Evolutionary conservation across 495 filamentous ascomycete genomes (phyloP).

Genomic region (Podospora fimiseda): DNA sequence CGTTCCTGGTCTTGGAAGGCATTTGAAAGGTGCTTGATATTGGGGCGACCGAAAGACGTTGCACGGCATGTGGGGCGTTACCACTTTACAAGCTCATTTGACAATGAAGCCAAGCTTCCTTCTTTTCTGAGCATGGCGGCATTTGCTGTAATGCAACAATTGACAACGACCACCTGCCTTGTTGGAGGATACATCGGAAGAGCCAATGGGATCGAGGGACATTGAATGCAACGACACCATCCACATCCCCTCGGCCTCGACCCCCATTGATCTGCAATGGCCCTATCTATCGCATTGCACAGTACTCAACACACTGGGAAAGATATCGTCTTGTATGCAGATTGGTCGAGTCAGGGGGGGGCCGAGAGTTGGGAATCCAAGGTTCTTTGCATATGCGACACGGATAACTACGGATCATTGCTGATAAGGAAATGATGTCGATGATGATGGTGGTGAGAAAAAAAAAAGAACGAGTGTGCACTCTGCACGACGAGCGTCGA

Average conservation of each 20-base stretch:
- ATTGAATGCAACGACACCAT: background rate
- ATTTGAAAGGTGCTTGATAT: background rate
- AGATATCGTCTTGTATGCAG: background rate
- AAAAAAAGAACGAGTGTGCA: too few relatives aligned
- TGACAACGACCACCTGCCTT: conserved; percentile 12
- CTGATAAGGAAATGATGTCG: background rate
- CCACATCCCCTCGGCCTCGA: background rate
- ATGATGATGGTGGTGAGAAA: too few relatives aligned
- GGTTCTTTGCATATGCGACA: too few relatives aligned
- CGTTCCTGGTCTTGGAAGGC: background rate
- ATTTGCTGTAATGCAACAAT: conserved; percentile 5
- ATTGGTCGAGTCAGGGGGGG: too few relatives aligned
- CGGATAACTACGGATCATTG: too few relatives aligned
- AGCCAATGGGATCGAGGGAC: conserved; percentile 1
- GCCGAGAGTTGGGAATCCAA: too few relatives aligned
- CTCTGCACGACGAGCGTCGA: too few relatives aligned
- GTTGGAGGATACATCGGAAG: background rate
- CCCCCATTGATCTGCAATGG: background rate
- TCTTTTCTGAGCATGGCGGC: conserved; percentile 17
- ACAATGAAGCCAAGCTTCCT: conserved; percentile 8
- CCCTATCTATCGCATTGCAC: background rate
- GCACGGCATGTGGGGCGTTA: background rate
- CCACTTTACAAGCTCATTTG: background rate
- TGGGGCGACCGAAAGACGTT: background rate
- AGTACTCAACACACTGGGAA: background rate